These are phyloP conservation scores for Exserohilum turcica DNA, from an alignment of 2,329 filamentous ascomycete genomes.

Conservation along the genomic window DNA sequence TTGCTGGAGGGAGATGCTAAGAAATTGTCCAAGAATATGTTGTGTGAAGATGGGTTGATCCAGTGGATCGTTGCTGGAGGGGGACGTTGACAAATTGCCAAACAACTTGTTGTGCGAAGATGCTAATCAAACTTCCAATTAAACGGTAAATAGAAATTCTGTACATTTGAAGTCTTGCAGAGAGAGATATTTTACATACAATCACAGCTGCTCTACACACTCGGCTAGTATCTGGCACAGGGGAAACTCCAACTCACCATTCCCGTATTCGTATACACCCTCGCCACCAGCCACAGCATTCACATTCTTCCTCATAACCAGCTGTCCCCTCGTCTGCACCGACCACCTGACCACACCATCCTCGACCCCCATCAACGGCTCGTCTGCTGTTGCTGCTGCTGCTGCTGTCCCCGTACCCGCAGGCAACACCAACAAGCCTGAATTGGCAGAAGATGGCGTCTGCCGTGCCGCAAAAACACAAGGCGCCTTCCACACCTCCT, in stretches of 20 bases:
- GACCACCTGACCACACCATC: slow-evolving; percentile 7
- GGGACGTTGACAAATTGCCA: too few relatives aligned
- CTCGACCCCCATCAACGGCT: not conserved
- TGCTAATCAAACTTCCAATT: too few relatives aligned
- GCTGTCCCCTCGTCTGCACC: not conserved
- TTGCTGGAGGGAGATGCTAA: not conserved
- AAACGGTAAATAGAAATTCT: too few relatives aligned
- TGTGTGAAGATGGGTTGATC: too few relatives aligned
- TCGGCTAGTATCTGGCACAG: slow-evolving; percentile 8
- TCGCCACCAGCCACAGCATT: not conserved
- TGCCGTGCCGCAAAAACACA: not conserved
- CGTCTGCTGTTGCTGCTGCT: not conserved
- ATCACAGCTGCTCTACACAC: not conserved
- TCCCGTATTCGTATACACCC: not conserved
- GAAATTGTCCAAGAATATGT: not conserved
- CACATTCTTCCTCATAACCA: slow-evolving; percentile 8
- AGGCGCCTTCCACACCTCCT: slow-evolving; percentile 19
- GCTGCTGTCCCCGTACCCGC: too few relatives aligned
- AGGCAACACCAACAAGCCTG: not conserved
- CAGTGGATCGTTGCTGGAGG: too few relatives aligned
- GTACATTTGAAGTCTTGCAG: too few relatives aligned
- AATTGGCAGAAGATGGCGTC: not conserved
- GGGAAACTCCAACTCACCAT: not conserved
- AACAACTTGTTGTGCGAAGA: too few relatives aligned
- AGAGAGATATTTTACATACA: too few relatives aligned